Conservation (phyloP, 768 basidiomycete genomes). For the Lentinula boryana region DNA sequence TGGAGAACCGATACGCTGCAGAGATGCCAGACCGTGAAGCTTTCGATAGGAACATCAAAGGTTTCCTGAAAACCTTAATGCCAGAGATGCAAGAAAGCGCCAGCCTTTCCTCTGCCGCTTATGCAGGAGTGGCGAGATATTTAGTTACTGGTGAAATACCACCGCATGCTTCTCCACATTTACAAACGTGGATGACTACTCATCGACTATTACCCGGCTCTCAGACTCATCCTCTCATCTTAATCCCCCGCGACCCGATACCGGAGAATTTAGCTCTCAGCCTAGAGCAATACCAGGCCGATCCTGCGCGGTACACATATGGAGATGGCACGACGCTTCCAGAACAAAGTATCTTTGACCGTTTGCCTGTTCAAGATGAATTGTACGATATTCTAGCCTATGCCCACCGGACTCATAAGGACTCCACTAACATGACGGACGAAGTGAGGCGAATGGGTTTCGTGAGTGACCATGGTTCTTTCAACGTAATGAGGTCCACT, state of each 20-base stretch:
- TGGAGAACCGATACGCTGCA: not conserved
- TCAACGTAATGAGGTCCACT: conserved; percentile 35
- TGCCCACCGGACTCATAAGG: not conserved
- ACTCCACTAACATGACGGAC: not conserved
- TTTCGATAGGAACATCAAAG: not conserved
- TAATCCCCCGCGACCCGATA: conserved; percentile 6
- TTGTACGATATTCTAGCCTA: conserved; percentile 38
- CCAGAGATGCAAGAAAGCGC: conserved; percentile 7
- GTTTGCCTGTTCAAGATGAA: conserved; percentile 43
- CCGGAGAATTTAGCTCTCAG: not conserved
- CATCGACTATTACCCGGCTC: conserved; percentile 6
- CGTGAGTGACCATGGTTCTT: conserved; percentile 38
- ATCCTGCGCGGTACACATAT: not conserved
- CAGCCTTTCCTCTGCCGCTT: not conserved
- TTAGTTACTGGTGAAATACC: not conserved
- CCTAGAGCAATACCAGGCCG: not conserved
- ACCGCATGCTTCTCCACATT: not conserved
- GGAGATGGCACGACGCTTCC: conserved; percentile 7
- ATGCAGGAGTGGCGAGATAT: conserved; percentile 2
- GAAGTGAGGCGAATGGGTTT: conserved; percentile 22
- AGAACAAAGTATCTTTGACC: conserved; percentile 31
- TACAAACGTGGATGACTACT: conserved; percentile 5
- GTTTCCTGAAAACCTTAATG: conserved; percentile 1
- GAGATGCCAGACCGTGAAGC: conserved; percentile 1
- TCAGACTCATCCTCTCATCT: conserved; percentile 2